Percentiles rank a stretch among this genome's conserved stretches.
Evolutionary conservation across 257 asterid species (phyloP).

Genomic region (Penstemon davidsonii): DNA sequence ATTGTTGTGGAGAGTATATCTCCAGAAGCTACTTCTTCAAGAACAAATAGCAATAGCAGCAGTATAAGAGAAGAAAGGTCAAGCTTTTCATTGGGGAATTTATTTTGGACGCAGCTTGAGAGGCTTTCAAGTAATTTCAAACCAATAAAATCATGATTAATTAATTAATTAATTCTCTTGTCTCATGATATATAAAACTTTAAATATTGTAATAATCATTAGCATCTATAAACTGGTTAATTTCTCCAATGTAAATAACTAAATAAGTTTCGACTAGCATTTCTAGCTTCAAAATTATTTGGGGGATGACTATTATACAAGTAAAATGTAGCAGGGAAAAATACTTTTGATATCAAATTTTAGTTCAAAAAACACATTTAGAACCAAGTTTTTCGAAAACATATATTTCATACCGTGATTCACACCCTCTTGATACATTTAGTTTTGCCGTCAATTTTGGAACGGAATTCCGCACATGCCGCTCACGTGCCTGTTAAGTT

Average conservation of each 20-base stretch:
- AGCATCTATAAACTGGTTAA: not conserved
- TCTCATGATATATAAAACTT: not conserved
- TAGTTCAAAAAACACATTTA: too few relatives aligned
- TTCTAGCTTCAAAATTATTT: not conserved
- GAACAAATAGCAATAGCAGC: constrained; percentile 25
- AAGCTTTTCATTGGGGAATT: constrained; percentile 54
- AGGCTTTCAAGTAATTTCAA: constrained; percentile 62
- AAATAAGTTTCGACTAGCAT: constrained; percentile 12
- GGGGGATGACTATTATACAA: not conserved
- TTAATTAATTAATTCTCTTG: not conserved
- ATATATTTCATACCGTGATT: too few relatives aligned
- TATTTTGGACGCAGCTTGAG: constrained; percentile 81
- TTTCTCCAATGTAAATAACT: constrained; percentile 23
- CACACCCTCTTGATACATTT: too few relatives aligned
- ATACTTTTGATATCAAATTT: too few relatives aligned
- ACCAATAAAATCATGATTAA: constrained; percentile 44
- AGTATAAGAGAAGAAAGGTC: constrained; percentile 34
- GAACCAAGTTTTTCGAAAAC: too few relatives aligned
- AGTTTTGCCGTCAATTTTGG: too few relatives aligned
- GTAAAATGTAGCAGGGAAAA: too few relatives aligned
- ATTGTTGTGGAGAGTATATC: constrained; percentile 33
- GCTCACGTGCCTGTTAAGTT: too few relatives aligned
- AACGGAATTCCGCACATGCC: too few relatives aligned
- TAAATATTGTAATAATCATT: too few relatives aligned
- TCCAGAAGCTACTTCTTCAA: constrained; percentile 27